Percentiles rank a stretch among this genome's conserved stretches.
Conservation (phyloP, 352 stramenopile genomes). For the Phytopythium litorale region DNA sequence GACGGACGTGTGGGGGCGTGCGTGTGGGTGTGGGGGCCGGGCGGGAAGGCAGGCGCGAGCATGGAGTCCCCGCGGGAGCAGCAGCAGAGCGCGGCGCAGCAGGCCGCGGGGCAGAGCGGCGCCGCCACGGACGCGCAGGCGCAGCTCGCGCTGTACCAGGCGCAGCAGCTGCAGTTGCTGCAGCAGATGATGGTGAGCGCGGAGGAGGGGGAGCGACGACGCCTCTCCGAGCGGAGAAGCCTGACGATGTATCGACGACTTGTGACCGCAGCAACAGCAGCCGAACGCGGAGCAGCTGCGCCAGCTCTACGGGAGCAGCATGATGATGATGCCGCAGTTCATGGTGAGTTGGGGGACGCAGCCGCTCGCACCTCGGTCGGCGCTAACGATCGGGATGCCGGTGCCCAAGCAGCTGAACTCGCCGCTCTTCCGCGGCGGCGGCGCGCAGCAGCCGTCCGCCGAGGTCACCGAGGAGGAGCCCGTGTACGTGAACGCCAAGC, state of each 20-base stretch:
- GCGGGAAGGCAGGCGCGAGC: background rate
- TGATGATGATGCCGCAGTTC: conserved; percentile 82
- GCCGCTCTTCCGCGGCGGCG: conserved; percentile 46
- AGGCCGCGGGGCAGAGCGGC: conserved; percentile 12
- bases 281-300: conserved; percentile 75
- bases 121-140: conserved; percentile 10
- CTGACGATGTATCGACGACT: background rate
- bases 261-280: conserved; percentile 41
- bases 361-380: background rate
- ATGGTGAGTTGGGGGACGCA: conserved; percentile 40
- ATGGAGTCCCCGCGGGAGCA: conserved; percentile 24
- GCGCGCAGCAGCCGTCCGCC: conserved; percentile 19
- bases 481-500: conserved; percentile 84
- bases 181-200: conserved; percentile 47
- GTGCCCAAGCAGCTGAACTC: conserved; percentile 30
- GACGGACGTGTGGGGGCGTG: background rate
- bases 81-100: conserved; percentile 8
- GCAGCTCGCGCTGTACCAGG: conserved; percentile 73
- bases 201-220: background rate
- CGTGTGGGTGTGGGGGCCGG: background rate
- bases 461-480: conserved; percentile 68
- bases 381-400: background rate
- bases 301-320: conserved; percentile 64
- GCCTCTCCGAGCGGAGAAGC: background rate
- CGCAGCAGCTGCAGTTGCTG: conserved; percentile 74